Percentiles rank a stretch among this genome's conserved stretches.
Conservation (phyloP, 208 protist species). For the Leishmania tropica region DNA sequence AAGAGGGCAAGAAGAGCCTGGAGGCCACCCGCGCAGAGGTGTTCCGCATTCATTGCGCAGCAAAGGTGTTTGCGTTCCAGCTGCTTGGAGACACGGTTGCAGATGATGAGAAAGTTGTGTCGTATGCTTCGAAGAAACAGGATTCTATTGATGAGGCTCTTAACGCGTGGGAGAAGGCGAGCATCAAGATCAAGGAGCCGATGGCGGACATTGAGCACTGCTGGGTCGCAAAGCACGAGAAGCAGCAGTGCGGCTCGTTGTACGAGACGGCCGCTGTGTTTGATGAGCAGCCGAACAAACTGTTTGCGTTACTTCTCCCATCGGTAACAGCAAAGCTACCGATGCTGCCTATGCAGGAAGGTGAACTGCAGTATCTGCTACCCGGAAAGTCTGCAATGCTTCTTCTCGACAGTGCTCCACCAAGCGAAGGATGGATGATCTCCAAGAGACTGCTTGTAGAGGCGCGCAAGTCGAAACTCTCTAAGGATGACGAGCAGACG, state of each 20-base stretch:
- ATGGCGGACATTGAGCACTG: constrained; percentile 63
- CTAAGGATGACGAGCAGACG: constrained; percentile 42
- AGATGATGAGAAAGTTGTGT: constrained; percentile 48
- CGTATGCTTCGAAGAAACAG: constrained; percentile 48
- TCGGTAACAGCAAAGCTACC: constrained; percentile 47
- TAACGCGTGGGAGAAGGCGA: constrained; percentile 59
- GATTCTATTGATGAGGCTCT: constrained; percentile 67
- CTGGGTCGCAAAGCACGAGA: constrained; percentile 57
- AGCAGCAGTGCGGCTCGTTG: constrained; percentile 43
- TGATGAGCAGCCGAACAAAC: constrained; percentile 31
- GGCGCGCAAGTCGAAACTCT: constrained; percentile 34
- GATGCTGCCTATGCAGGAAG: constrained; percentile 44
- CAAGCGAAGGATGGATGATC: constrained; percentile 42
- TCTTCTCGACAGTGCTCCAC: constrained; percentile 42
- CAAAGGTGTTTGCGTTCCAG: constrained; percentile 75
- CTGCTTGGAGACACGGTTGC: constrained; percentile 45
- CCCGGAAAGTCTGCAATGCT: constrained; percentile 44
- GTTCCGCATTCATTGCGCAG: constrained; percentile 65
- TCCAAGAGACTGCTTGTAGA: constrained; percentile 40
- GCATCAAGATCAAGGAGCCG: constrained; percentile 54
- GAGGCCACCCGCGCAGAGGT: constrained; percentile 66
- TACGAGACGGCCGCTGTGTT: constrained; percentile 47
- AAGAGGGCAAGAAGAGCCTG: constrained; percentile 63
- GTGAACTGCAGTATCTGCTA: constrained; percentile 64
- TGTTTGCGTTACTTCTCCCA: constrained; percentile 38